Base-by-base conservation (phyloP, 1,284 basidiomycete species). In the Ustilago nuda region DNA sequence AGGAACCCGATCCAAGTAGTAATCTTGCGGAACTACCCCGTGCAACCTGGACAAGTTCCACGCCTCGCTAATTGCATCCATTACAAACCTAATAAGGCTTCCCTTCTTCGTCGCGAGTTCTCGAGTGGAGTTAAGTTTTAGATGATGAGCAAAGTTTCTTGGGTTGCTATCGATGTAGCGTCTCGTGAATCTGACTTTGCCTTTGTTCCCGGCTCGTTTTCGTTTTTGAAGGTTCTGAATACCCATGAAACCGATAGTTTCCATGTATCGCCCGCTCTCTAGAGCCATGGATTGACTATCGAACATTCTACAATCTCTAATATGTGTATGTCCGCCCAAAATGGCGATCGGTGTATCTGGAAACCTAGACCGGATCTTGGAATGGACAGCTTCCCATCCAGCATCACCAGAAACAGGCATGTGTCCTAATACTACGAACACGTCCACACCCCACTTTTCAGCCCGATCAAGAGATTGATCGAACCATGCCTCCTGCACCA, bases 121-220 rank as follows among this genome's bases (percentile, higher is more conserved):
- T n/a, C 58, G 52, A 7, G 72, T 48, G 30, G 59, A 61, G 11
- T 48, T 48, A 27, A 85, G 76, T 19, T 61, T 56, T 5, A 79
- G 66, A 32, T 81, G 80, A 50, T 72, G 66, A 5, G 78, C 75
- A 57, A 79, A 87, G 73, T 87, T 84, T n/a, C 84, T 77, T 4
- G 86, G 84, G 75, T 88, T 88, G 30, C 86, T 86, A 62, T 89
- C 88, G 35, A 89, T 81, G 79, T 88, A 89, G 8, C 87, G 75
- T 17, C 88, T 72, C 27, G 86, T 82, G 17, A 88, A 85, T 12
- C 82, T 78, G 32, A 88, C 81, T 15, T 66, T 70, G 15, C 66
- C 62, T n/a, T 80, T 76, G 17, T 81, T 73, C 15, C 76, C 66
- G 3, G 67, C 56, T 4, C 58, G 58, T 27, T 69, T 67, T 33